Percentiles rank a stretch among this genome's conserved stretches.
Evolutionary conservation across 495 filamentous ascomycete genomes (phyloP).

Genomic region (Glonium stellatum): DNA sequence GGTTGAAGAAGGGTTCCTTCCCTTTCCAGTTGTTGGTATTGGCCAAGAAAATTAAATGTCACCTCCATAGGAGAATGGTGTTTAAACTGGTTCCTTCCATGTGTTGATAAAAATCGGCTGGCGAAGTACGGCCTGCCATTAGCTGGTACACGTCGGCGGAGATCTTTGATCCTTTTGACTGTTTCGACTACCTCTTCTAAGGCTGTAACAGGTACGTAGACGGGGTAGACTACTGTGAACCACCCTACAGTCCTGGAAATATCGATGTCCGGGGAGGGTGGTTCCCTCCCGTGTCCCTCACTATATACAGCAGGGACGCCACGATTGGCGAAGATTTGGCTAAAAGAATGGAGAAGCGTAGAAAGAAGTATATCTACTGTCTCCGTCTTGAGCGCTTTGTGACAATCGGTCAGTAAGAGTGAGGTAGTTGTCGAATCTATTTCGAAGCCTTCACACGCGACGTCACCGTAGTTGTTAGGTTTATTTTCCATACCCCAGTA

Average conservation of each 20-base stretch:
- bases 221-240: conserved; percentile 33
- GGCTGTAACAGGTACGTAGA: conserved; percentile 23
- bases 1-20: conserved; percentile 31
- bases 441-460: conserved; percentile 21
- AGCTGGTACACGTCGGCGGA: conserved; percentile 15
- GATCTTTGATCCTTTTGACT: conserved; percentile 21
- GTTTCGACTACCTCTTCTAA: conserved; percentile 22
- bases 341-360: conserved; percentile 34
- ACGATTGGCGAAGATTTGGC: conserved; percentile 29
- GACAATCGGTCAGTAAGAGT: conserved; percentile 12
- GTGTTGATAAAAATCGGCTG: conserved; percentile 20
- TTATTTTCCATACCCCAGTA: conserved; percentile 28
- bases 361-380: conserved; percentile 31
- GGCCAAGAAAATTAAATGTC: conserved; percentile 43
- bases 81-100: conserved; percentile 14
- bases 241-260: conserved; percentile 34
- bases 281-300: conserved; percentile 35
- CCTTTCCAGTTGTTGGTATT: conserved; percentile 38
- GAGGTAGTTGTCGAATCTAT: conserved; percentile 17
- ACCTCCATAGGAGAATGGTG: conserved; percentile 34
- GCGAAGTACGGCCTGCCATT: conserved; percentile 28
- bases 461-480: conserved; percentile 23
- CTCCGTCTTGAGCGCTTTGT: conserved; percentile 28
- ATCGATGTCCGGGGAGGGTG: conserved; percentile 25
- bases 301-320: conserved; percentile 26